Percentiles rank a stretch among this genome's conserved stretches.
phyloP scores from a whole-genome alignment of 768 basidiomycete genomes.

The Astraeus odoratus region DNA sequence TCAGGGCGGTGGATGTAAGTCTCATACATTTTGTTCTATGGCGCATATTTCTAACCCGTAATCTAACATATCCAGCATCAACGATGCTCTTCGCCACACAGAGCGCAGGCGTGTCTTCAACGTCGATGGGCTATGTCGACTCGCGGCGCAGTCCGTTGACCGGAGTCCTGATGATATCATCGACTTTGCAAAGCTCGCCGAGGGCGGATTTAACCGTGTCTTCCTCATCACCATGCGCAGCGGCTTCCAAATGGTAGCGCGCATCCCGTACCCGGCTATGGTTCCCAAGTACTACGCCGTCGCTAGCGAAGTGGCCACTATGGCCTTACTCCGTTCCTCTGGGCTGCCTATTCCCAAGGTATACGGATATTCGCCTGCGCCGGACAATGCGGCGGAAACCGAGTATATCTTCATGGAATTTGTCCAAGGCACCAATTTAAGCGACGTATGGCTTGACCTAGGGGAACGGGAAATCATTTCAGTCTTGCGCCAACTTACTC shows the following conservation, averaged over 20 bases:
- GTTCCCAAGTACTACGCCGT: slow-evolving; percentile 22
- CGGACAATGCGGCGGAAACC: slow-evolving; percentile 22
- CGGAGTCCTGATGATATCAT: slow-evolving; percentile 33
- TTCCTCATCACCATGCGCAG: slow-evolving; percentile 24
- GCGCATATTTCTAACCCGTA: slow-evolving; percentile 24
- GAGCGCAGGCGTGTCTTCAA: slow-evolving; percentile 40
- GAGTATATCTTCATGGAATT: slow-evolving; percentile 27
- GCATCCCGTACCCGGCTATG: slow-evolving; percentile 5
- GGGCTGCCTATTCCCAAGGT: slow-evolving; percentile 26
- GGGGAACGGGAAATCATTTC: slow-evolving; percentile 34
- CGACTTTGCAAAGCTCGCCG: slow-evolving; percentile 35
- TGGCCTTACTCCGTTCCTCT: slow-evolving; percentile 18
- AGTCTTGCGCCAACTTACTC: slow-evolving; percentile 36
- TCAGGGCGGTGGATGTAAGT: slow-evolving; percentile 40
- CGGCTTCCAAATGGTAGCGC: slow-evolving; percentile 14
- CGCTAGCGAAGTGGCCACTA: slow-evolving; percentile 26
- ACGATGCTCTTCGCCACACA: slow-evolving; percentile 38
- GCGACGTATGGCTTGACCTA: slow-evolving; percentile 30
- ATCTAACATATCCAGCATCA: slow-evolving; percentile 28
- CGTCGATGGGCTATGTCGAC: slow-evolving; percentile 32
- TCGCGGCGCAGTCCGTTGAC: slow-evolving; percentile 38
- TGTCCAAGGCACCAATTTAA: slow-evolving; percentile 23
- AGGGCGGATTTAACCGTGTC: slow-evolving; percentile 28
- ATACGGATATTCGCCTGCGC: slow-evolving; percentile 25
- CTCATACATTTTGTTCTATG: slow-evolving; percentile 23